Evolutionary conservation across 2,329 filamentous ascomycete genomes (phyloP).

Genomic region (Knufia fluminis): DNA sequence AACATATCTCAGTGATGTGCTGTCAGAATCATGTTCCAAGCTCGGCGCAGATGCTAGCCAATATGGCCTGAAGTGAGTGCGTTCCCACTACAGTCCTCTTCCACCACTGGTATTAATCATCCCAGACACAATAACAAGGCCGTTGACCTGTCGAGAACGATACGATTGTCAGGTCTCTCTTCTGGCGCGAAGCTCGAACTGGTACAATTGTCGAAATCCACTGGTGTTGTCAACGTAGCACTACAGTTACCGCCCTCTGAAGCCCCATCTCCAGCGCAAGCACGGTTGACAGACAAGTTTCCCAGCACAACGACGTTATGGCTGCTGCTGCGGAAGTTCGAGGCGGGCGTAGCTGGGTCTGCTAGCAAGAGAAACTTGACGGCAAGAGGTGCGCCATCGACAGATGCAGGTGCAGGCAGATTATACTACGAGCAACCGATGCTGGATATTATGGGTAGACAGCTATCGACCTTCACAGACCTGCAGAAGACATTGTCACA

Average conservation of each 20-base stretch:
- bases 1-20: constrained; percentile 73
- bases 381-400: constrained; percentile 63
- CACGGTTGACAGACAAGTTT: constrained; percentile 72
- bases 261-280: constrained; percentile 51
- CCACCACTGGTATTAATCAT: not conserved
- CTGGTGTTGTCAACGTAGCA: constrained; percentile 79
- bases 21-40: constrained; percentile 80
- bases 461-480: constrained; percentile 66
- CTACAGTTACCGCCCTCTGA: constrained; percentile 72
- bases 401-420: constrained; percentile 56
- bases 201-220: constrained; percentile 74
- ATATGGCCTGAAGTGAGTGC: constrained; percentile 67
- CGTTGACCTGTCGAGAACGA: constrained; percentile 75
- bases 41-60: constrained; percentile 63
- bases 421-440: constrained; percentile 83
- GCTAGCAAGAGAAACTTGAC: constrained; percentile 65
- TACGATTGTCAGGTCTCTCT: constrained; percentile 70
- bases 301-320: constrained; percentile 81
- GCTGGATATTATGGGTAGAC: constrained; percentile 72
- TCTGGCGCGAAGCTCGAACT: constrained; percentile 89
- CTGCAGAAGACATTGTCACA: constrained; percentile 84
- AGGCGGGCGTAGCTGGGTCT: constrained; percentile 59
- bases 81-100: not conserved
- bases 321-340: constrained; percentile 82
- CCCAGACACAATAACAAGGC: constrained; percentile 69